phyloP scores from a whole-genome alignment of 805 yeast genomes.

The Pichia thaimueangensis region DNA sequence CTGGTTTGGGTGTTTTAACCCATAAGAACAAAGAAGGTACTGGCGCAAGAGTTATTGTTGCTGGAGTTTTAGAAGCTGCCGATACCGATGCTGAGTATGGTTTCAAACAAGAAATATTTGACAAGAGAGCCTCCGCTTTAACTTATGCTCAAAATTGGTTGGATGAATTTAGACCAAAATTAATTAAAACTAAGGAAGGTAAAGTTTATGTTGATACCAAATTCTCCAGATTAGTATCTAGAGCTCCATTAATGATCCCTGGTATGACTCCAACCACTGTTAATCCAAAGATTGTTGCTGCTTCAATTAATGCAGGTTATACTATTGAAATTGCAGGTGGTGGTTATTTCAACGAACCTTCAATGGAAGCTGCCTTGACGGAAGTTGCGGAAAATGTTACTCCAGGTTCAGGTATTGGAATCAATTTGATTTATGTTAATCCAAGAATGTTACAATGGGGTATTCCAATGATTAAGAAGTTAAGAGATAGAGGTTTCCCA shows the following conservation, averaged over 20 bases:
- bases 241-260: conserved; percentile 95
- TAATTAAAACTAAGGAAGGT: conserved; percentile 67
- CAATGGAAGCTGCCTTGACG: conserved; percentile 70
- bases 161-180: conserved; percentile 76
- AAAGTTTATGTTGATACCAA: conserved; percentile 87
- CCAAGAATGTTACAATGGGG: conserved; percentile 99
- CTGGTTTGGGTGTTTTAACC: conserved; percentile 93
- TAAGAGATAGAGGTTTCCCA: conserved; percentile 91
- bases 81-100: conserved; percentile 81
- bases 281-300: conserved; percentile 88
- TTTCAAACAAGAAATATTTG: conserved; percentile 91
- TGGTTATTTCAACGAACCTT: conserved; percentile 78
- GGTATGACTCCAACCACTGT: conserved; percentile 99
- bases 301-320: conserved; percentile 92
- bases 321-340: conserved; percentile 99
- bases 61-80: conserved; percentile 75
- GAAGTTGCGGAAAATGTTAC: conserved; percentile 59
- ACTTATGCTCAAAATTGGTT: conserved; percentile 91
- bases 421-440: conserved; percentile 90
- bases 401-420: conserved; percentile 87
- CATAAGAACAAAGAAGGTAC: conserved; percentile 98
- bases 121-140: conserved; percentile 54
- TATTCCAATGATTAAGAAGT: conserved; percentile 85
- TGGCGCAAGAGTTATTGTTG: conserved; percentile 90
- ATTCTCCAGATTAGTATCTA: conserved; percentile 84